Conservation (phyloP, 768 basidiomycete genomes). For the Termitomyces sp. region DNA sequence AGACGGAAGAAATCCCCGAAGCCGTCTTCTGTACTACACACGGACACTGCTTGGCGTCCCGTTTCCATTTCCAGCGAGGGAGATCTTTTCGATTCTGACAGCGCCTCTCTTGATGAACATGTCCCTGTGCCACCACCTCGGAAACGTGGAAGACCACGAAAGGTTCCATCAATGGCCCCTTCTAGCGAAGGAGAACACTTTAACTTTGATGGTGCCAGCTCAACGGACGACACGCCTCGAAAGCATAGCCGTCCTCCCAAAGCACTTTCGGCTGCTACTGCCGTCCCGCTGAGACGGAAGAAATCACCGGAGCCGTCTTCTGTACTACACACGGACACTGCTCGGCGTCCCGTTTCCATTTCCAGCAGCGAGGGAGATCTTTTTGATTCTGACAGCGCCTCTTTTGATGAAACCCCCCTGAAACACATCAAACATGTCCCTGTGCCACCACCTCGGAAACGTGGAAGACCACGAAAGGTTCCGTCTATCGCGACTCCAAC, state of each 20-base stretch:
- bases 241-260: constrained; percentile 6
- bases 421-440: too few relatives aligned
- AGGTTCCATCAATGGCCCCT: neutral
- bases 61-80: constrained; percentile 6
- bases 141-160: constrained; percentile 9
- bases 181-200: constrained; percentile 7
- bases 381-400: constrained; percentile 1
- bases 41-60: neutral
- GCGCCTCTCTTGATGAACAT: neutral
- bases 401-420: too few relatives aligned
- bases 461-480: constrained; percentile 8
- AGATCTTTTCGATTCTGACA: constrained; percentile 2
- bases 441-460: constrained; percentile 4
- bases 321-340: neutral
- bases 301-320: neutral
- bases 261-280: neutral
- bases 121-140: neutral
- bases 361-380: constrained; percentile 8
- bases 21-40: neutral
- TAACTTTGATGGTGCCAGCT: neutral
- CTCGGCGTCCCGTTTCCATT: neutral
- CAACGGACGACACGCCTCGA: constrained; percentile 1
- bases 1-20: neutral
- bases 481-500: neutral
- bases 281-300: neutral